Base-by-base conservation (phyloP, 176 grass and related monocot genomes). In the Chrysopogon serrulatus region DNA sequence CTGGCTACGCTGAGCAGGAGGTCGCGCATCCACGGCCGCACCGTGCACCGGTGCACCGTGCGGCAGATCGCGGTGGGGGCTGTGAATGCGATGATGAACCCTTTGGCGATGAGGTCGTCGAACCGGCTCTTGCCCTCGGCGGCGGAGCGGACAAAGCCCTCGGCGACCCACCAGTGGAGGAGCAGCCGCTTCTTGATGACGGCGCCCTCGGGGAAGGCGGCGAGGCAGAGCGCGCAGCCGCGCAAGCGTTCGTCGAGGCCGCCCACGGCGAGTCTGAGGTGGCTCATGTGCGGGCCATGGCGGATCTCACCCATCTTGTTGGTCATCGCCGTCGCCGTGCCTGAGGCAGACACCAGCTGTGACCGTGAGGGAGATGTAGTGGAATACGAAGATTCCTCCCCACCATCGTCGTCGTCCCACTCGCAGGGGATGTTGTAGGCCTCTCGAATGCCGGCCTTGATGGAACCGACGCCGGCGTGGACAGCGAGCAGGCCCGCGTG, bases 161-260 rank as follows among this genome's bases (percentile, higher is more conserved):
- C 82, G 1, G 74, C 88, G 16, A 94, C 27, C 92, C 92, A 90
- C 87, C 91, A 92, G 76, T 90, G 84, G 74, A 92, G 23, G 19
- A 94, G 77, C 6, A 64, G 27, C 16, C 82, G 83, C 44, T 88
- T 90, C 65, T 82, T 90, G 68, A 93, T 74, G 41, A 88, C 44
- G 19, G 91, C 65, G 12, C 74, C 74, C 3, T 86, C 85, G 0
- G 88, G 88, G 84, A 90, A 93, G 0, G 87, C 36, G 43, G 81
- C 65, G 64, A 93, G 45, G 73, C 88, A 90, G 68, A 87, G 86
- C 14, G 69, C 24, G 30, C 87, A 85, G 59, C 74, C 43, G 33
- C 24, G 70, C 1, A 88, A 15, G 15, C 53, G 59, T 0, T 0
- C 26, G 10, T 93, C 82, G 8, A 93, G 67, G 6, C 69, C 37